These are phyloP conservation scores for Debaryomyces maramus DNA, from an alignment of 805 yeast species.

Conservation along the genomic window DNA sequence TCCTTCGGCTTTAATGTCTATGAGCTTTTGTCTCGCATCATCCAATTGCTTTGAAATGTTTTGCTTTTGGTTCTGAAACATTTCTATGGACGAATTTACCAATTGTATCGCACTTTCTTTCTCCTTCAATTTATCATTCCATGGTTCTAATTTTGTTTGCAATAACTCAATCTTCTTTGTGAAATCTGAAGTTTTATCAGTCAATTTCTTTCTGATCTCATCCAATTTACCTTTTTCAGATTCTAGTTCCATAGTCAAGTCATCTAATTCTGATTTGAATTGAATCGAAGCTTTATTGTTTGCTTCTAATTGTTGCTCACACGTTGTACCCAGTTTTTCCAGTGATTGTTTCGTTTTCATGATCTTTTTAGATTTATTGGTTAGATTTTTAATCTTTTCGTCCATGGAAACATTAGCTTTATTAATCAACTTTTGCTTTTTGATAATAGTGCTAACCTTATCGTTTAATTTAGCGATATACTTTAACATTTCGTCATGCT, in stretches of 20 bases:
- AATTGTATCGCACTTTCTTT: constrained; percentile 65
- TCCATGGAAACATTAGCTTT: constrained; percentile 67
- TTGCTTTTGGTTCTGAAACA: constrained; percentile 49
- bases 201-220: constrained; percentile 61
- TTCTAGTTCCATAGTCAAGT: constrained; percentile 46
- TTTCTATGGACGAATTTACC: constrained; percentile 63
- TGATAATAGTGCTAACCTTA: constrained; percentile 20
- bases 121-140: constrained; percentile 66
- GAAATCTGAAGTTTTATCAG: constrained; percentile 70
- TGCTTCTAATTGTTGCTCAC: constrained; percentile 47
- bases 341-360: constrained; percentile 54
- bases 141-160: constrained; percentile 76
- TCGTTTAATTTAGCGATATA: constrained; percentile 15
- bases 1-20: constrained; percentile 48
- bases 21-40: constrained; percentile 44
- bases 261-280: constrained; percentile 44
- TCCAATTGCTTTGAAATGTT: constrained; percentile 47
- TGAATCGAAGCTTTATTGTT: constrained; percentile 46
- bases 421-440: constrained; percentile 31
- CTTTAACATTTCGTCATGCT: constrained; percentile 27
- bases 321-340: constrained; percentile 42
- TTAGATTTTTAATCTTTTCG: constrained; percentile 71
- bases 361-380: constrained; percentile 57
- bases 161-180: constrained; percentile 62
- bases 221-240: constrained; percentile 59